Evolutionary conservation across 176 grass and related monocot genomes (phyloP), one percentile per base, ranked within the genome.

Genomic region (Thinopyrum elongatum): DNA sequence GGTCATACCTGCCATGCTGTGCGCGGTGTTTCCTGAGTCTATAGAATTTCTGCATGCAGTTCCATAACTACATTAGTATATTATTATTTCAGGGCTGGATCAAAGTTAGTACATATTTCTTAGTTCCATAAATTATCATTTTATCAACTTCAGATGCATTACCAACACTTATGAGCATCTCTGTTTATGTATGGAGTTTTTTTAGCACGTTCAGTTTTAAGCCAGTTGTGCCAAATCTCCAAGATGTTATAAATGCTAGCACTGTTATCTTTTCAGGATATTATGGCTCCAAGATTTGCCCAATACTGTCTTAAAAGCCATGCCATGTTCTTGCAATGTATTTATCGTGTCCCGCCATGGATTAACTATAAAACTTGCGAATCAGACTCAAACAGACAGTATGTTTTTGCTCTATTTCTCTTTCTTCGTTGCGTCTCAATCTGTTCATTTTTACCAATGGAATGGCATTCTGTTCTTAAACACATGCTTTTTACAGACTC

Each of bases 281-380:
- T 65, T 94, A 72, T 84, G 85, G 55, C 67, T 83, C 28, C 79
- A 41, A 77, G 90, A 99, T 85, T 82, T 94, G 71, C 81, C 92
- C 65, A 55, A 70, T 76, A 71, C 59, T 65, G 65, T 93, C 22
- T 67, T 96, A 86, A 89, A 91, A 90, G 72, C 74, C 65, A 86
- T 87, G 34, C 89, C 92, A 47, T 85, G 60, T 88, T 88, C 74
- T 59, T 96, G 94, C 87, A 94, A 91, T 83, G 79, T 99, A 88
- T 91, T 94, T 82, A 67, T 90, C 33, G 97, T 99, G 76, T 94
- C 94, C 39, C 74, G 85, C 26, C 55, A n/a, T 30, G 87, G 57
- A 62, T 79, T 99, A 49, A 70, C 76, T 49, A 90, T 99, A 71
- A 99, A 94, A 78, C 61, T 92, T 83, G 51, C 84, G 67, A 84